These are phyloP conservation scores for Wickerhamiella vanderwaltii DNA, from an alignment of 805 yeast species.

Conservation along the genomic window DNA sequence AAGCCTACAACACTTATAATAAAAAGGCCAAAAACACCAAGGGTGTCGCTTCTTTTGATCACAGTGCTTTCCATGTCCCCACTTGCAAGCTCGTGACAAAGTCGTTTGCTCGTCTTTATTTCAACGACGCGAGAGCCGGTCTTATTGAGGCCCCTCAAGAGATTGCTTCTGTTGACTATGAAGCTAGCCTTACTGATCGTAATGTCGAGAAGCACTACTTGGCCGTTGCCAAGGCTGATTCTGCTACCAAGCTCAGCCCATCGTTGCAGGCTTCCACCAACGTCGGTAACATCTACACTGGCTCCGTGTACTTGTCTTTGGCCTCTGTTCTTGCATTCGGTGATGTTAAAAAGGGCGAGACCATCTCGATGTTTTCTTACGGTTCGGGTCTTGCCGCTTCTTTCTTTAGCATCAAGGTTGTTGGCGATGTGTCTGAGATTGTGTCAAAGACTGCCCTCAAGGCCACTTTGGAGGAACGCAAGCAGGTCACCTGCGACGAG, in stretches of 20 bases:
- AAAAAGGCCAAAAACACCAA: conserved; percentile 36
- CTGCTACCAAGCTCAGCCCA: conserved; percentile 61
- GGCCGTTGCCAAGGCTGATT: conserved; percentile 55
- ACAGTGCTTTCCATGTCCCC: conserved; percentile 95
- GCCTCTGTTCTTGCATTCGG: conserved; percentile 65
- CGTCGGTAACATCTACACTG: conserved; percentile 97
- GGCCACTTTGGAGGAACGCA: conserved; percentile 54
- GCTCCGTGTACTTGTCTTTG: conserved; percentile 77
- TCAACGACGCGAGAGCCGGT: conserved; percentile 71
- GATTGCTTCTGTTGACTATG: conserved; percentile 52
- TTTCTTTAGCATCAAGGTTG: conserved; percentile 64
- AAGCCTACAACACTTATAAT: conserved; percentile 71
- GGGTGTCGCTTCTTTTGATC: conserved; percentile 67
- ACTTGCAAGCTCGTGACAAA: conserved; percentile 90
- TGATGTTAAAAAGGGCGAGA: conserved; percentile 63
- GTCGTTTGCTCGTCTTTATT: conserved; percentile 82
- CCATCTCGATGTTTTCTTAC: conserved; percentile 88
- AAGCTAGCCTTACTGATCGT: conserved; percentile 67
- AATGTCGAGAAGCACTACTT: conserved; percentile 75
- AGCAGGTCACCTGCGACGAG: conserved; percentile 55
- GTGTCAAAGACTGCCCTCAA: conserved; percentile 54
- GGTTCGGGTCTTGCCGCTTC: conserved; percentile 97
- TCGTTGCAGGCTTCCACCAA: conserved; percentile 83
- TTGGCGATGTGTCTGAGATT: conserved; percentile 54
- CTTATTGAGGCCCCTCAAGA: conserved; percentile 44